These are phyloP conservation scores for Penicillium verrucosum DNA, from an alignment of 2,329 filamentous ascomycete genomes.

Conservation along the genomic window DNA sequence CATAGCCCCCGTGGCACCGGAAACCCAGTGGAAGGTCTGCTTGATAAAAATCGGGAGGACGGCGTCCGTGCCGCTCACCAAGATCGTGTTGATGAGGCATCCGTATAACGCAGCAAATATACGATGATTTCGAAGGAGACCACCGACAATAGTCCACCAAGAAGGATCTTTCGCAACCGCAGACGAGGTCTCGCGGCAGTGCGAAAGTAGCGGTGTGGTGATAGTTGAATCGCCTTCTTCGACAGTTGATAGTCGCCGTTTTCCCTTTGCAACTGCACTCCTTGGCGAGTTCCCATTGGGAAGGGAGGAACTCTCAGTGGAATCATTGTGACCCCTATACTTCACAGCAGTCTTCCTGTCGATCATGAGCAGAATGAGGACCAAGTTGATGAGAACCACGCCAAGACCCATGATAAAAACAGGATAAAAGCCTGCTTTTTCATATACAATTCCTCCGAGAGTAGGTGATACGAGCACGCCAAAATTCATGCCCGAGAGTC, in stretches of 20 bases:
- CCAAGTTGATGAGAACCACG: not conserved
- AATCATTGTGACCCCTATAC: not conserved
- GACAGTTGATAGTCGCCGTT: not conserved
- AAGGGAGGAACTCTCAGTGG: not conserved
- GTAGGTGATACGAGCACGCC: slow-evolving; percentile 5
- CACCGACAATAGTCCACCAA: slow-evolving; percentile 4
- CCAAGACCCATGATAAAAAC: slow-evolving; percentile 4
- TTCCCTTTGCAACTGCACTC: not conserved
- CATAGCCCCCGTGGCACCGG: slow-evolving; percentile 3
- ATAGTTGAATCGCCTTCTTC: not conserved
- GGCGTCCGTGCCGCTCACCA: slow-evolving; percentile 1
- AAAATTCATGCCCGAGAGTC: slow-evolving; percentile 7
- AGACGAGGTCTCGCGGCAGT: not conserved
- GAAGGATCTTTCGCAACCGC: not conserved
- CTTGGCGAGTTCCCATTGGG: not conserved
- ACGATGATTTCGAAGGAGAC: not conserved
- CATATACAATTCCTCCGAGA: slow-evolving; percentile 8
- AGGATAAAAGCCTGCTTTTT: slow-evolving; percentile 5
- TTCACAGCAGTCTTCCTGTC: not conserved
- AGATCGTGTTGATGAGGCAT: slow-evolving; percentile 3
- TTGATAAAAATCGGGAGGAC: slow-evolving; percentile 1
- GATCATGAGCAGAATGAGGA: slow-evolving; percentile 4
- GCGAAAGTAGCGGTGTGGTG: slow-evolving; percentile 1
- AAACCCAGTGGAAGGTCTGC: slow-evolving; percentile 4
- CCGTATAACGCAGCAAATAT: slow-evolving; percentile 3